Evolutionary conservation across 139 green algal genomes (phyloP).

Genomic region (Chlamydomonas sp.): DNA sequence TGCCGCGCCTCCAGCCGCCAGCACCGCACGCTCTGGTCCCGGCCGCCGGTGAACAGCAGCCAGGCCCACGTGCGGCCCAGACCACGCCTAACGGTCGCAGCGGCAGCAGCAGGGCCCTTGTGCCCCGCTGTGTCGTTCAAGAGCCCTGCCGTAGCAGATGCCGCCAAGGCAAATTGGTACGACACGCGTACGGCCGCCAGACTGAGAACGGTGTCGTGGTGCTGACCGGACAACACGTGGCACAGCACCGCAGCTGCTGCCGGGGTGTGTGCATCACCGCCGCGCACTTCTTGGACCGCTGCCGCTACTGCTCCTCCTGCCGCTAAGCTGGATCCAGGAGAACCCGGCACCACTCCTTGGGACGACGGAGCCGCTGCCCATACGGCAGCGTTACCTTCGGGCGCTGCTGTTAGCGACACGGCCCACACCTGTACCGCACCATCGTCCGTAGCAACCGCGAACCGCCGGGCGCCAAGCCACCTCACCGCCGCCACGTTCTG

Average conservation of each 20-base stretch:
- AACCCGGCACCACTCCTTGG: no score
- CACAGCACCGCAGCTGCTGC: no score
- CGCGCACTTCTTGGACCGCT: background rate
- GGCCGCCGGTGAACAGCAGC: slow-evolving; percentile 21
- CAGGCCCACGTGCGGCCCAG: background rate
- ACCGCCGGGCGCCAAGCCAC: background rate
- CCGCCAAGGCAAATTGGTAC: background rate
- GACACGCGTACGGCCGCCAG: background rate
- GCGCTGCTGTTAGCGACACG: background rate
- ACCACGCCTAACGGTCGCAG: background rate
- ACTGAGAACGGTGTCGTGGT: slow-evolving; percentile 22
- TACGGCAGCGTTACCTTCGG: no score
- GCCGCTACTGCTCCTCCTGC: background rate
- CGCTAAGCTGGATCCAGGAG: background rate
- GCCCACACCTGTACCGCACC: slow-evolving; percentile 21
- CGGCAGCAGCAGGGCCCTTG: no score
- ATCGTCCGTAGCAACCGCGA: slow-evolving; percentile 8
- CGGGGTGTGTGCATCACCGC: no score
- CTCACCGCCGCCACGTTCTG: background rate
- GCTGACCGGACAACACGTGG: background rate
- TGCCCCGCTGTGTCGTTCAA: no score
- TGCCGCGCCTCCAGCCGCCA: slow-evolving; percentile 23
- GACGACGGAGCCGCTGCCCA: background rate
- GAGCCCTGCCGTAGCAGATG: no score
- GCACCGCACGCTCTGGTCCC: slow-evolving; percentile 32